phyloP scores from a whole-genome alignment of 2,329 filamentous ascomycete species.

The Alternaria consortialis region DNA sequence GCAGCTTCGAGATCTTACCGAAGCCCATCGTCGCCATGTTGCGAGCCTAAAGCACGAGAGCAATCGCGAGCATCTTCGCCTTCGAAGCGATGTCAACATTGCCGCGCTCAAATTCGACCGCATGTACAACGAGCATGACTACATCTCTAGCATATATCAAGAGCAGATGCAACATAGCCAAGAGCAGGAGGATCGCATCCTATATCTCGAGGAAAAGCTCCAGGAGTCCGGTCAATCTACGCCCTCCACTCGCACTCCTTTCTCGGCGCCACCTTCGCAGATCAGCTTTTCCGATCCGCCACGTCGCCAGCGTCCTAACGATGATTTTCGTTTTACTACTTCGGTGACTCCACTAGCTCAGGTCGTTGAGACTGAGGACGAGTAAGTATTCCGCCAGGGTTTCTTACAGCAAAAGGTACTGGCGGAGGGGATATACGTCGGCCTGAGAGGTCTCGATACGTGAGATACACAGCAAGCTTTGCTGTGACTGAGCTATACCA shows the following conservation, averaged over 20 bases:
- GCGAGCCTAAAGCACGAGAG: conserved; percentile 13
- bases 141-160: conserved; percentile 22
- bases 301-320: conserved; percentile 8
- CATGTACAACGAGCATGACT: conserved; percentile 24
- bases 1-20: conserved; percentile 15
- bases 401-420: background rate
- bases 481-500: background rate
- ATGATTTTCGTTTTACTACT: background rate
- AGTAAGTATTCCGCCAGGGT: background rate
- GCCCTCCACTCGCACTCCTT: conserved; percentile 5
- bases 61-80: conserved; percentile 8
- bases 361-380: conserved; percentile 11
- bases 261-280: conserved; percentile 25
- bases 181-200: conserved; percentile 42
- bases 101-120: conserved; percentile 16
- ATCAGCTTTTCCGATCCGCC: conserved; percentile 21
- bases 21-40: conserved; percentile 18
- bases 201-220: conserved; percentile 40
- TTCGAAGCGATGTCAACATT: conserved; percentile 10
- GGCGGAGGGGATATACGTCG: background rate
- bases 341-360: conserved; percentile 9
- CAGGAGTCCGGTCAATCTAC: conserved; percentile 26
- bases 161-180: conserved; percentile 24
- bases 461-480: background rate
- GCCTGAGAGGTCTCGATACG: background rate